Conservation (phyloP, 768 basidiomycete species). For the Suillus ampliporus region DNA sequence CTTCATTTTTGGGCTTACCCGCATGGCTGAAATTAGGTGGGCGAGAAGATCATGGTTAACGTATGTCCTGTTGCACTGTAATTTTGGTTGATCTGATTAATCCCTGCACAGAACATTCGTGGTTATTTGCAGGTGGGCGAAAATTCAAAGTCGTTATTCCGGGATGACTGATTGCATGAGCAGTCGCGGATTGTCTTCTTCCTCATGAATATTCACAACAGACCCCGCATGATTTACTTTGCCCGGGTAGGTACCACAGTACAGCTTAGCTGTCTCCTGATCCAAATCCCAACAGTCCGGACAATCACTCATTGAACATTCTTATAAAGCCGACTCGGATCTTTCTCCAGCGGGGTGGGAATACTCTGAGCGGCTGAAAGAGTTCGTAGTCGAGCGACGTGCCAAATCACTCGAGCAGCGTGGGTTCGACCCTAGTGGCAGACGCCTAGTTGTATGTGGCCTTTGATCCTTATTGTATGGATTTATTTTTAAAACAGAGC, state of each 20-base stretch:
- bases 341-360: conserved; percentile 96
- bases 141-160: neutral
- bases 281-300: conserved; percentile 67
- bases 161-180: conserved; percentile 13
- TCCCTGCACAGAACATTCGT: conserved; percentile 65
- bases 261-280: conserved; percentile 1
- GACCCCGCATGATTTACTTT: conserved; percentile 93
- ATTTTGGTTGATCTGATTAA: conserved; percentile 5
- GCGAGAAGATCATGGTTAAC: conserved; percentile 96
- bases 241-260: conserved; percentile 69
- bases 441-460: conserved; percentile 66
- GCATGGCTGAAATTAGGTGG: conserved; percentile 58
- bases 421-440: conserved; percentile 63
- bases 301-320: conserved; percentile 98
- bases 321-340: conserved; percentile 98
- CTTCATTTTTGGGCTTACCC: conserved; percentile 16
- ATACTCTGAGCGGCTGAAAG: conserved; percentile 87
- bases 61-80: conserved; percentile 31
- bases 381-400: conserved; percentile 87
- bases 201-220: conserved; percentile 99
- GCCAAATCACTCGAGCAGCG: conserved; percentile 76
- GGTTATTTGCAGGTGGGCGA: conserved; percentile 80
- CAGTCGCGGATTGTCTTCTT: conserved; percentile 97
- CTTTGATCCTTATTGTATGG: neutral
- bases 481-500: conserved; percentile 3